Conservation (phyloP, 2,329 filamentous ascomycete genomes). For the Tolypocladium inflatum region DNA sequence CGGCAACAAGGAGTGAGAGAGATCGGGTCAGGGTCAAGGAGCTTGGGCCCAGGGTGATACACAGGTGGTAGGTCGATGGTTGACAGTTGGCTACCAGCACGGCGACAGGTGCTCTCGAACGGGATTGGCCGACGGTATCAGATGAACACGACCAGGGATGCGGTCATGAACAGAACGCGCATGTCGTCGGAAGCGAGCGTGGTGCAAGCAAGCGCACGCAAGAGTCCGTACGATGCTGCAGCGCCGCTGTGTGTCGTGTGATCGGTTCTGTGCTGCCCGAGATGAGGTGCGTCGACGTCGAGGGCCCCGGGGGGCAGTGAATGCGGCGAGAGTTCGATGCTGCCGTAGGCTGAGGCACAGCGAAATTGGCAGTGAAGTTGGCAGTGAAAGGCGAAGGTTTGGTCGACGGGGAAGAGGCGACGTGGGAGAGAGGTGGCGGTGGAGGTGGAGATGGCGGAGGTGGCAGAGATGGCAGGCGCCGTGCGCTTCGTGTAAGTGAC, state of each 20-base stretch:
- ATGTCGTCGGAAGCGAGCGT: conserved; percentile 1
- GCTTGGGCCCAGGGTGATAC: background rate
- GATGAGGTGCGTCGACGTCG: background rate
- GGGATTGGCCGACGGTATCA: background rate
- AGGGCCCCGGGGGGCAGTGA: background rate
- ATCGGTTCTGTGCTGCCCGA: conserved; percentile 1
- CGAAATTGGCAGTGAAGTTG: background rate
- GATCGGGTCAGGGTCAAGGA: background rate
- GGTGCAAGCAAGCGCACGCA: background rate
- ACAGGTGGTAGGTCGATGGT: background rate
- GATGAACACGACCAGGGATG: background rate
- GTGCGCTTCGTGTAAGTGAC: background rate
- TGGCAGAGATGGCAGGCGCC: background rate
- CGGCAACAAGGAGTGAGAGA: background rate
- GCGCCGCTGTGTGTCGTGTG: background rate
- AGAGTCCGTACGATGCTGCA: background rate
- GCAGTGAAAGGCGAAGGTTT: background rate
- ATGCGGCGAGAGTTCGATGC: background rate
- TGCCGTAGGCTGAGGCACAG: background rate
- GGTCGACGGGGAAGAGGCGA: background rate
- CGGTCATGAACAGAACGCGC: background rate
- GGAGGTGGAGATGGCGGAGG: background rate
- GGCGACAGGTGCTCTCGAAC: background rate
- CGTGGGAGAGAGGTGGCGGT: background rate
- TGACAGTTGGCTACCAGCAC: background rate